Evolutionary conservation across 2,329 filamentous ascomycete species (phyloP).

Genomic region (Tolypocladium pustulatum): DNA sequence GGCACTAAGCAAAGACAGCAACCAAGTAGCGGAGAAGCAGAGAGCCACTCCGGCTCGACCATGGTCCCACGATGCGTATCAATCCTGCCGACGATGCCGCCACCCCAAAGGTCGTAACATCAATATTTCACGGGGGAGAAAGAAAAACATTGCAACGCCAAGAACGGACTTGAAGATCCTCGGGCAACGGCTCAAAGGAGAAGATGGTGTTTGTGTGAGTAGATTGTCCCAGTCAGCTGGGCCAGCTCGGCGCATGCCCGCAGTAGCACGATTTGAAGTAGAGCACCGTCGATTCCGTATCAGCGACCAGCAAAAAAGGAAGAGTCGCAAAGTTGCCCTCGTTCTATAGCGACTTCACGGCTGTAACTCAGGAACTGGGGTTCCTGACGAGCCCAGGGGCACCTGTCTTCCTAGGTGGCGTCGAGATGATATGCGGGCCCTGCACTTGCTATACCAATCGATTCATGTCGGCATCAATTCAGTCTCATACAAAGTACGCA

Average conservation of each 20-base stretch:
- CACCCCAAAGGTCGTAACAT: background rate
- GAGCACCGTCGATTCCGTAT: background rate
- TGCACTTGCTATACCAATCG: too few species aligned
- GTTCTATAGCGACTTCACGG: background rate
- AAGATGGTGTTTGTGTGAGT: background rate
- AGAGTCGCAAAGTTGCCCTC: background rate
- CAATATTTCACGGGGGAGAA: too few species aligned
- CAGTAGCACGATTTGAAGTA: background rate
- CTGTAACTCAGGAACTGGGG: background rate
- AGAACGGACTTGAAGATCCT: background rate
- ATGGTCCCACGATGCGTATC: background rate
- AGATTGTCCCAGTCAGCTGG: too few species aligned
- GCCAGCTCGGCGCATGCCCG: background rate
- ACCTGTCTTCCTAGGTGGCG: background rate
- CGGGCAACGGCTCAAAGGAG: background rate
- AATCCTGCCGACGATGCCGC: background rate
- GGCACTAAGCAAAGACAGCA: background rate
- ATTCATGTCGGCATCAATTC: too few species aligned
- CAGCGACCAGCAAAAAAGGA: background rate
- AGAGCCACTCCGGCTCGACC: background rate
- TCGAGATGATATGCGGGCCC: background rate
- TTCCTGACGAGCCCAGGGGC: background rate
- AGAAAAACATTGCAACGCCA: background rate
- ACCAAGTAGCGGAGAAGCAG: too few species aligned
- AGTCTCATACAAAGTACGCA: background rate